Evolutionary conservation across 73 alveolate species (phyloP).

Genomic region (Uronychia setigera): DNA sequence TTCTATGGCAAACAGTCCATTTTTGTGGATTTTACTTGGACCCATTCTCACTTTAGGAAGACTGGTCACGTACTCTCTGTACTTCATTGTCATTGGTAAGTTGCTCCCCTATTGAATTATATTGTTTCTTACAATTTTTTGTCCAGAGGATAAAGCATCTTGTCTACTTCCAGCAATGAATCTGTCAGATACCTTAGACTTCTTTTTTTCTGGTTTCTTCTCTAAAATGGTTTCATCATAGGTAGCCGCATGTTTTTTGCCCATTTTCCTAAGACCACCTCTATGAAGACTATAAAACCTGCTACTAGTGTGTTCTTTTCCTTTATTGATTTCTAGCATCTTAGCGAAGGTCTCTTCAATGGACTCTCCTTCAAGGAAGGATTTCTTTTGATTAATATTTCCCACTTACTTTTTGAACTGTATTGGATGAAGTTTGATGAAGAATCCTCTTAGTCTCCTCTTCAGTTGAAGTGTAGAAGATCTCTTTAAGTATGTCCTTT

Average conservation of each 20-base stretch:
- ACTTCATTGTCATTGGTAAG: constrained; percentile 76
- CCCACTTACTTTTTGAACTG: background rate
- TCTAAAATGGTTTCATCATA: constrained; percentile 40
- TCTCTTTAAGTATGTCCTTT: background rate
- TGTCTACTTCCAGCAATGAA: no score
- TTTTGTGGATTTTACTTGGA: constrained; percentile 93
- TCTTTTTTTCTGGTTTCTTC: background rate
- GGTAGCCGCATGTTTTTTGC: constrained; percentile 11
- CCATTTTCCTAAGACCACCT: constrained; percentile 19
- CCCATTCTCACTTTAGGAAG: constrained; percentile 88
- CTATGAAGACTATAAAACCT: constrained; percentile 54
- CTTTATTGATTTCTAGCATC: constrained; percentile 5
- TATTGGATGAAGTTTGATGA: background rate
- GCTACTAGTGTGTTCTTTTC: constrained; percentile 52
- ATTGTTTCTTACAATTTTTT: constrained; percentile 13
- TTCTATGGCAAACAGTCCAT: constrained; percentile 94
- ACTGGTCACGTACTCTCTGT: constrained; percentile 66
- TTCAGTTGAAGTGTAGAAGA: background rate
- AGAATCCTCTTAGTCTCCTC: background rate
- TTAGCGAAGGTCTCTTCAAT: background rate
- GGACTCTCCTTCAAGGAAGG: background rate
- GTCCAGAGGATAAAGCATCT: constrained; percentile 30
- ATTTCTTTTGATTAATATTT: background rate
- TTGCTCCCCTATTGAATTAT: constrained; percentile 63
- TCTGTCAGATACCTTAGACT: no score